Evolutionary conservation across 148 eudicot species (phyloP).

Genomic region (Chenopodium quinoa): DNA sequence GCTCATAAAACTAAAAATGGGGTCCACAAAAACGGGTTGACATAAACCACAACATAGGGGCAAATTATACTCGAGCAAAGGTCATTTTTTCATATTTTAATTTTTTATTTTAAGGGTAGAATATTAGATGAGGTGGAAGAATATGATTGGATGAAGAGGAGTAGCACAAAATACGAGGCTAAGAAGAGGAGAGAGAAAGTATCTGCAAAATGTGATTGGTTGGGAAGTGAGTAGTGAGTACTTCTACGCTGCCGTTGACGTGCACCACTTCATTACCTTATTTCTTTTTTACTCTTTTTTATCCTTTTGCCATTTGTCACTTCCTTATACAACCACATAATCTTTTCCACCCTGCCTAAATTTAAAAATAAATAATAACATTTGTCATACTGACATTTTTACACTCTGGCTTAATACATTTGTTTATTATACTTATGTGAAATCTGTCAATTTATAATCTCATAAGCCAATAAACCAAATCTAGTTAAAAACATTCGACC

Average conservation of each 20-base stretch:
- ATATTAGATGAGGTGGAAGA: constrained; percentile 18
- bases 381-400: no score
- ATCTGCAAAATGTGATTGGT: constrained; percentile 23
- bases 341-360: no score
- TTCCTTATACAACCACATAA: neutral
- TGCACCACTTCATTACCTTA: constrained; percentile 15
- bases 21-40: constrained; percentile 21
- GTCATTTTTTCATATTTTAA: neutral
- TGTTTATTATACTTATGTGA: no score
- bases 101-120: neutral
- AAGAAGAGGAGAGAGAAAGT: constrained; percentile 10
- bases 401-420: no score
- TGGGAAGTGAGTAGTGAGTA: constrained; percentile 20
- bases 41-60: constrained; percentile 18
- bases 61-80: neutral
- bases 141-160: constrained; percentile 9
- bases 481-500: no score
- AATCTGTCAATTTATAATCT: no score
- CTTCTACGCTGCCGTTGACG: constrained; percentile 25
- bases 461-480: no score
- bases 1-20: neutral
- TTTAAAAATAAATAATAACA: no score
- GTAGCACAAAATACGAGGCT: constrained; percentile 11
- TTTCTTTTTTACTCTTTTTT: neutral
- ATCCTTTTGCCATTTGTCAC: neutral